Evolutionary conservation across 164 flowering plant genomes (phyloP).

Genomic region (Aristolochia californica): DNA sequence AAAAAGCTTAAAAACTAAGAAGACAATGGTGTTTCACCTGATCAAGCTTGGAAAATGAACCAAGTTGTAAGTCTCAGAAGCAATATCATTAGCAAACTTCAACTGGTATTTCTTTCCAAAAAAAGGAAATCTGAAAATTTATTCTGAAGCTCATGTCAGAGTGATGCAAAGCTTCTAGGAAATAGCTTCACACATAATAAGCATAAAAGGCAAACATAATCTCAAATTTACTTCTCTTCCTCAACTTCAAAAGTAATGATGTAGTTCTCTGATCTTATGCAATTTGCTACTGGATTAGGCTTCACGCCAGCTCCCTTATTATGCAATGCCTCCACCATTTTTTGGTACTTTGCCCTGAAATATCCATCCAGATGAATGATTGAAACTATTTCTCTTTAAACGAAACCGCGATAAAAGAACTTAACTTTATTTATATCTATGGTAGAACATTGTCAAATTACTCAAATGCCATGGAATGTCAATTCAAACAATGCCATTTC

Average conservation of each 20-base stretch:
- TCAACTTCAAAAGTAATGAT: conserved; percentile 93
- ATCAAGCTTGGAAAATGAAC: conserved; percentile 97
- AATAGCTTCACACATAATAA: not conserved
- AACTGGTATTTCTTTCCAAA: conserved; percentile 93
- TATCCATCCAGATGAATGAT: not conserved
- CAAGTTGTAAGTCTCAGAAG: conserved; percentile 76
- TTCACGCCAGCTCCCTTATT: conserved; percentile 64
- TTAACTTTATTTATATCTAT: too few species aligned
- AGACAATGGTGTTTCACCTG: conserved; percentile 32
- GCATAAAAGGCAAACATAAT: conserved; percentile 1
- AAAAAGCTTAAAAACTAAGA: not conserved
- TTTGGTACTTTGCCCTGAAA: conserved; percentile 93
- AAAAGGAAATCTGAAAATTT: conserved; percentile 66
- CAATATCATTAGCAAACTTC: conserved; percentile 63
- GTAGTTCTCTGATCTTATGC: conserved; percentile 86
- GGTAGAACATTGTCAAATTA: too few species aligned
- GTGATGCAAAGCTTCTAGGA: not conserved
- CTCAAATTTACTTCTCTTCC: conserved; percentile 73
- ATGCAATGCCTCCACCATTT: conserved; percentile 95
- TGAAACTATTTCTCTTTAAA: too few species aligned
- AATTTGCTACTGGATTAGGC: conserved; percentile 72
- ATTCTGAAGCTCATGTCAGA: not conserved
- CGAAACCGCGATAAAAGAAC: too few species aligned
- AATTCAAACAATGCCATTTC: too few species aligned
- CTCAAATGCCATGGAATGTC: too few species aligned